Evolutionary conservation across 106 monocot genomes (phyloP).

Genomic region (Vanilla planifolia): DNA sequence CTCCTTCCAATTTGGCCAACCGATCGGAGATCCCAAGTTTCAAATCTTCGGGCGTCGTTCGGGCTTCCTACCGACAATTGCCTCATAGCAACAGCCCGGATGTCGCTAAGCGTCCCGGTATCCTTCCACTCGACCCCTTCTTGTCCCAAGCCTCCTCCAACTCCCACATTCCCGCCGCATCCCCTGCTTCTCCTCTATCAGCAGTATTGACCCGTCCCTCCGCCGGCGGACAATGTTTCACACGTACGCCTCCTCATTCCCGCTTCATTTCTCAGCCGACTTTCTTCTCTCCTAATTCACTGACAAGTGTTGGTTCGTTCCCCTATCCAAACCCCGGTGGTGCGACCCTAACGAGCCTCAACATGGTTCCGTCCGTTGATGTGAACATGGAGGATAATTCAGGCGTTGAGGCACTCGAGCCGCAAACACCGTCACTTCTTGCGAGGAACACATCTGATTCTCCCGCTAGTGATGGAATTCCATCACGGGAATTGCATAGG

Average conservation of each 20-base stretch:
- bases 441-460: neutral
- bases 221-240: neutral
- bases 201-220: neutral
- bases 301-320: slow-evolving; percentile 1
- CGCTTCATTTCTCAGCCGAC: slow-evolving; percentile 29
- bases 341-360: no score
- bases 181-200: neutral
- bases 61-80: neutral
- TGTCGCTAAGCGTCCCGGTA: slow-evolving; percentile 7
- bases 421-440: neutral
- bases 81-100: neutral
- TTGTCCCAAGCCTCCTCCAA: slow-evolving; percentile 6
- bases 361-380: no score
- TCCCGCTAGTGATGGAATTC: slow-evolving; percentile 13
- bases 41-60: neutral
- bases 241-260: slow-evolving; percentile 10
- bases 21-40: neutral
- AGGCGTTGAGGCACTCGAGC: neutral
- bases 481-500: slow-evolving; percentile 44
- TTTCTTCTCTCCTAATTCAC: slow-evolving; percentile 22
- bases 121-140: slow-evolving; percentile 13
- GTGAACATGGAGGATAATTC: slow-evolving; percentile 2
- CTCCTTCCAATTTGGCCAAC: neutral
- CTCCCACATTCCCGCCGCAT: slow-evolving; percentile 1
- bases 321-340: neutral